Evolutionary conservation across 257 asterid species (phyloP).

Genomic region (Primulina eburnea): DNA sequence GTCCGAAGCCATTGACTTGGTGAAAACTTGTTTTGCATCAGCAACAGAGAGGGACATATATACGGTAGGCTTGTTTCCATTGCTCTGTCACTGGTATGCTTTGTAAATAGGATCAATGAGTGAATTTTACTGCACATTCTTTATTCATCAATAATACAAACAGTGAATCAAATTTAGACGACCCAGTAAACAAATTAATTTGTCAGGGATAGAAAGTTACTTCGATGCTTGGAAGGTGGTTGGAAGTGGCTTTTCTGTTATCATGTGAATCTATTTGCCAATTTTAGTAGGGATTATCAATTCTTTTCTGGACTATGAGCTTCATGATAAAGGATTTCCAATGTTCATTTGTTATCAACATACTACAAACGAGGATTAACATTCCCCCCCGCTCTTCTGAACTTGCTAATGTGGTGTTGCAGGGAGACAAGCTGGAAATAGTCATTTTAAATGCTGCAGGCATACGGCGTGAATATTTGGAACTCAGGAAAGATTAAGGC

Average conservation of each 20-base stretch:
- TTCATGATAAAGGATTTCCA: not conserved
- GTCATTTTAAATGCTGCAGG: slow-evolving; percentile 58
- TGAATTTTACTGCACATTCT: not conserved
- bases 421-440: slow-evolving; percentile 86
- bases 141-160: too few species aligned
- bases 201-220: not conserved
- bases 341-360: not conserved
- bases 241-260: not conserved
- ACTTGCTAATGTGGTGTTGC: slow-evolving; percentile 22
- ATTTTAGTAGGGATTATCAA: not conserved
- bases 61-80: slow-evolving; percentile 45
- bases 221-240: not conserved
- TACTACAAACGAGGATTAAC: not conserved
- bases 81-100: not conserved
- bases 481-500: slow-evolving; percentile 63
- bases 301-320: not conserved
- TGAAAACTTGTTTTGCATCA: slow-evolving; percentile 76
- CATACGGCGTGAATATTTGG: slow-evolving; percentile 58
- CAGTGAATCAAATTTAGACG: not conserved
- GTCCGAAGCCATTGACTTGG: slow-evolving; percentile 79
- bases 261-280: not conserved
- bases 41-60: slow-evolving; percentile 83
- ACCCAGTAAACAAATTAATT: not conserved
- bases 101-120: not conserved
- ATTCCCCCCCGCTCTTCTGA: slow-evolving; percentile 16